These are phyloP conservation scores for Luffa acutangula DNA, from an alignment of 306 rosid genomes.

Conservation along the genomic window DNA sequence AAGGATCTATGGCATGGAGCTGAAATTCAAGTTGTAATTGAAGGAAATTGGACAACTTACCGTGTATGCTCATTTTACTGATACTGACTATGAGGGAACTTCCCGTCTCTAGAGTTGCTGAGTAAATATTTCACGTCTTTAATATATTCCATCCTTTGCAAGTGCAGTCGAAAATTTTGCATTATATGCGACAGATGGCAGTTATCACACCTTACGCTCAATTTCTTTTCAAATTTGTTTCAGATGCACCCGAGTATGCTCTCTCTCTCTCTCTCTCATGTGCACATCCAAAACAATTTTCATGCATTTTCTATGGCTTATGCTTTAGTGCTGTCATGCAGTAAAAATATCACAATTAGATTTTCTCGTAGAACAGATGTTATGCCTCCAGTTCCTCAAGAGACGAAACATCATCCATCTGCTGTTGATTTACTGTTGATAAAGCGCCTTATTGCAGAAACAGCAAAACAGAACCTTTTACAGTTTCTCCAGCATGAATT, in stretches of 20 bases:
- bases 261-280: slow-evolving; percentile 17
- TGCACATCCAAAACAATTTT: slow-evolving; percentile 5
- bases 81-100: not conserved
- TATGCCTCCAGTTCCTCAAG: slow-evolving; percentile 90
- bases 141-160: slow-evolving; percentile 17
- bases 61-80: slow-evolving; percentile 40
- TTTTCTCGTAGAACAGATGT: slow-evolving; percentile 94
- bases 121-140: not conserved
- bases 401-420: slow-evolving; percentile 95
- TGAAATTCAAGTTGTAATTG: slow-evolving; percentile 95
- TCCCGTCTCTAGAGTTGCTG: not conserved
- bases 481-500: slow-evolving; percentile 96
- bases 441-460: slow-evolving; percentile 79
- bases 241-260: slow-evolving; percentile 69
- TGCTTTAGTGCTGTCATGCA: slow-evolving; percentile 22
- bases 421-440: slow-evolving; percentile 82
- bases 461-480: slow-evolving; percentile 68
- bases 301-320: slow-evolving; percentile 14
- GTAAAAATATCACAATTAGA: slow-evolving; percentile 75
- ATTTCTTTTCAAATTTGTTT: slow-evolving; percentile 69
- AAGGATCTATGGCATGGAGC: slow-evolving; percentile 80
- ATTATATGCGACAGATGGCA: slow-evolving; percentile 95
- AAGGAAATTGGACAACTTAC: slow-evolving; percentile 96
- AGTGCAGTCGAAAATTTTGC: slow-evolving; percentile 87
- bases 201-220: slow-evolving; percentile 65